Evolutionary conservation across 2,329 filamentous ascomycete genomes (phyloP), one percentile per base, ranked within the genome.

Genomic region (Geoglossum cookeanum): DNA sequence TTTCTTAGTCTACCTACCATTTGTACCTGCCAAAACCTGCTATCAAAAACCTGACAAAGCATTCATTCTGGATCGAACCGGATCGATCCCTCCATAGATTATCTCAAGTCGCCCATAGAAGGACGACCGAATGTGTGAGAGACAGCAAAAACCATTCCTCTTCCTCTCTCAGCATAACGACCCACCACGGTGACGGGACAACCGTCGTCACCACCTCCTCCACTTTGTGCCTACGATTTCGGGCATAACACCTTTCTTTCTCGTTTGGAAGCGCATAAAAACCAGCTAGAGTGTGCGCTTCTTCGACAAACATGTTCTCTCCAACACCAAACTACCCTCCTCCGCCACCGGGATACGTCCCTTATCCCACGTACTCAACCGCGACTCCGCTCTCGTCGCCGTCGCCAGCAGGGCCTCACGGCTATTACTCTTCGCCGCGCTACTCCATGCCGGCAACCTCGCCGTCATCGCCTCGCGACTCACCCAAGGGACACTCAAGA

Each of bases 401-500:
- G 4, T 37, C 65, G 64, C 59, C 64, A 64, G 56, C 67, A 68
- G 65, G 64, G 64, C 55, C 49, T 53, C 49, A 53, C 6, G 33
- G 30, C 32, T 53, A 53, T n/a, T 80, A 80, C 70, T 75, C 76
- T 66, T 76, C 77, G 7, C 74, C 76, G 33, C 70, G 73, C 61
- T 75, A 76, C 64, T 72, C 72, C 60, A 69, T 69, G 59, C 70
- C 75, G 61, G 71, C 70, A 48, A 64, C 70, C 55, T 75, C 77
- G 45, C 75, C 72, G 45, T 37, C 49, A 9, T 70, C 70, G 4
- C 68, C 70, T 35, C 72, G 70, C 59, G 68, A 65, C 57, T 71
- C 71, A 47, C 67, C 75, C 52, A 76, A 76, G 65, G 70, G 71
- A 60, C 78, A 82, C 67, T 67, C 71, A 35, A 76, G 79, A 65